These are phyloP conservation scores for Passalora sequoiae DNA, from an alignment of 2,329 filamentous ascomycete genomes.

Conservation along the genomic window DNA sequence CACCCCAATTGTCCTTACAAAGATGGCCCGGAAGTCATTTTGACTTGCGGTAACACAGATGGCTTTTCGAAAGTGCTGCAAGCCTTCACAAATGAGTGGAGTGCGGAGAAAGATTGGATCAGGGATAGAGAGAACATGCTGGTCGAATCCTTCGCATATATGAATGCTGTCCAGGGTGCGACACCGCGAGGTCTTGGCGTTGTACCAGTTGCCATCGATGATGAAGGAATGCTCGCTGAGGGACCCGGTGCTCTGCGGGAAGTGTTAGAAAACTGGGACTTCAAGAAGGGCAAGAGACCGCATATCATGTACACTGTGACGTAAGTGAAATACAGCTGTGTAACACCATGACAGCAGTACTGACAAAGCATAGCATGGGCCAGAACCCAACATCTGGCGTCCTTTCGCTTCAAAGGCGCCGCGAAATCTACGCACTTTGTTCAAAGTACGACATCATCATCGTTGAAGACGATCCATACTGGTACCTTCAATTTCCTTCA, in stretches of 20 bases:
- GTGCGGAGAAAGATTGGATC: constrained; percentile 60
- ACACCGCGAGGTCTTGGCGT: constrained; percentile 66
- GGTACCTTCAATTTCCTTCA: constrained; percentile 81
- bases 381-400: constrained; percentile 83
- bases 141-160: constrained; percentile 75
- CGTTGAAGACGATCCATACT: constrained; percentile 91
- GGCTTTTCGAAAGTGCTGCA: constrained; percentile 75
- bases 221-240: constrained; percentile 69
- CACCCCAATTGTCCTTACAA: constrained; percentile 78
- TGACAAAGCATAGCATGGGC: constrained; percentile 56
- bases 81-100: constrained; percentile 71
- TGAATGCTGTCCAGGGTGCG: constrained; percentile 65
- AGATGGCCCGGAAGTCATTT: constrained; percentile 68
- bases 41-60: constrained; percentile 80
- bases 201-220: constrained; percentile 69
- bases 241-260: constrained; percentile 71
- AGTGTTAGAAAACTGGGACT: constrained; percentile 78
- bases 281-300: constrained; percentile 65
- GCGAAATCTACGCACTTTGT: constrained; percentile 74
- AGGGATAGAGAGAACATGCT: constrained; percentile 70
- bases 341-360: neutral
- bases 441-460: constrained; percentile 84
- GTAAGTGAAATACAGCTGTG: constrained; percentile 54
- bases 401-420: constrained; percentile 66
- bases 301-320: constrained; percentile 87